Evolutionary conservation across 768 basidiomycete species (phyloP).

Genomic region (Lactifluus volemus): DNA sequence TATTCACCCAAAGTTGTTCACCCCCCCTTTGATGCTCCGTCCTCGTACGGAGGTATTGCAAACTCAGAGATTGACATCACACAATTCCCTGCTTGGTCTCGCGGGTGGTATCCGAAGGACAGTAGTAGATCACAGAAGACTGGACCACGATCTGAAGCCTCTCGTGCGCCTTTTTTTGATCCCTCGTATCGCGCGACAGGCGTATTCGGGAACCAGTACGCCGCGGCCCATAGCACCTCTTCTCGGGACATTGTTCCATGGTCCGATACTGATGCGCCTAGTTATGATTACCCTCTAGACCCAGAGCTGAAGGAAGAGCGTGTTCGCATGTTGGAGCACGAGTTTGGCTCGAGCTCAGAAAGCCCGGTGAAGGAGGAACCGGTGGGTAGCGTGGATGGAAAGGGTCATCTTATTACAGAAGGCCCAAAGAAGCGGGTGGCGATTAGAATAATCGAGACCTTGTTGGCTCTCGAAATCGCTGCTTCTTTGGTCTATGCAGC

Average conservation of each 20-base stretch:
- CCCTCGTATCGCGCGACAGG: conserved; percentile 20
- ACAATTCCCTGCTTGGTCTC: conserved; percentile 56
- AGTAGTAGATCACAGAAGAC: conserved; percentile 8
- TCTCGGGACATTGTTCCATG: conserved; percentile 44
- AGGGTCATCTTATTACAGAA: conserved; percentile 51
- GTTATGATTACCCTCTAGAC: conserved; percentile 36
- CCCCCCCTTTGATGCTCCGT: conserved; percentile 2
- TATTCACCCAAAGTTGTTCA: background rate
- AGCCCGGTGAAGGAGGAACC: conserved; percentile 33
- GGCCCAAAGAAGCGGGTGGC: conserved; percentile 53
- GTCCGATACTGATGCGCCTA: conserved; percentile 37
- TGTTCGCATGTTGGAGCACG: conserved; percentile 60
- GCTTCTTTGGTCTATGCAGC: conserved; percentile 56
- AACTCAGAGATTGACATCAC: conserved; percentile 49
- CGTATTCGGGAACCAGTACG: conserved; percentile 5
- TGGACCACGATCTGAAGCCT: conserved; percentile 10
- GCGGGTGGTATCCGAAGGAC: conserved; percentile 46
- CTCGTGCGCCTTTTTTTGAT: conserved; percentile 28
- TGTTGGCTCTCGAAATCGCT: conserved; percentile 43
- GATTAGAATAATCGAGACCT: conserved; percentile 38
- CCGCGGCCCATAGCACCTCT: conserved; percentile 34
- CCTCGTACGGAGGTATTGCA: conserved; percentile 17
- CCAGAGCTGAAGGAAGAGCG: conserved; percentile 55
- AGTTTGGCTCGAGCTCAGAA: conserved; percentile 40
- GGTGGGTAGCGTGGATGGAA: conserved; percentile 50